Evolutionary conservation across 192 early-diverging fungal species (phyloP).

Genomic region (Chytriomyces confervae): DNA sequence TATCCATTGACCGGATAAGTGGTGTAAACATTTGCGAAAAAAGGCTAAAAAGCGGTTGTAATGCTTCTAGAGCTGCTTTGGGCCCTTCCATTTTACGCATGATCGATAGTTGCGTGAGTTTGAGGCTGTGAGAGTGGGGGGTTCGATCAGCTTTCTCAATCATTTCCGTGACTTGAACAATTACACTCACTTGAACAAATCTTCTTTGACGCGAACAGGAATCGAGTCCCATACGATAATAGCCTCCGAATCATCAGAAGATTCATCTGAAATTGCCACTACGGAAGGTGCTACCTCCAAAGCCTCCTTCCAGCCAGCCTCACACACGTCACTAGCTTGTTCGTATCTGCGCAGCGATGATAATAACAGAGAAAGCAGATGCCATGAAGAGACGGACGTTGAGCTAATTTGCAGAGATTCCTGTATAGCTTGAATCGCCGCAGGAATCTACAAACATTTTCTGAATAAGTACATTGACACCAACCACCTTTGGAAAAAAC

Average conservation of each 20-base stretch:
- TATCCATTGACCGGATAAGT: slow-evolving; percentile 26
- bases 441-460: slow-evolving; percentile 33
- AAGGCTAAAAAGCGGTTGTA: slow-evolving; percentile 43
- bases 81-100: slow-evolving; percentile 44
- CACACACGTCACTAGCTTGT: slow-evolving; percentile 51
- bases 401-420: slow-evolving; percentile 43
- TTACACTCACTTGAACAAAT: slow-evolving; percentile 51
- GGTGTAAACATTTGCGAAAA: slow-evolving; percentile 37
- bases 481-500: not conserved
- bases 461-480: not conserved
- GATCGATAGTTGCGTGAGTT: slow-evolving; percentile 52
- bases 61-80: slow-evolving; percentile 41
- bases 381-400: slow-evolving; percentile 46
- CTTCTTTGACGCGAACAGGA: slow-evolving; percentile 36
- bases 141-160: not conserved
- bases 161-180: not conserved
- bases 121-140: slow-evolving; percentile 40
- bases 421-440: slow-evolving; percentile 47
- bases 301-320: slow-evolving; percentile 51
- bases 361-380: slow-evolving; percentile 56
- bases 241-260: slow-evolving; percentile 31
- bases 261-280: slow-evolving; percentile 14
- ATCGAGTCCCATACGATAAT: slow-evolving; percentile 39
- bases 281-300: slow-evolving; percentile 26
- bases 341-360: slow-evolving; percentile 42